Evolutionary conservation across 345 rosid genomes (phyloP).

Genomic region (Salix dunnii): DNA sequence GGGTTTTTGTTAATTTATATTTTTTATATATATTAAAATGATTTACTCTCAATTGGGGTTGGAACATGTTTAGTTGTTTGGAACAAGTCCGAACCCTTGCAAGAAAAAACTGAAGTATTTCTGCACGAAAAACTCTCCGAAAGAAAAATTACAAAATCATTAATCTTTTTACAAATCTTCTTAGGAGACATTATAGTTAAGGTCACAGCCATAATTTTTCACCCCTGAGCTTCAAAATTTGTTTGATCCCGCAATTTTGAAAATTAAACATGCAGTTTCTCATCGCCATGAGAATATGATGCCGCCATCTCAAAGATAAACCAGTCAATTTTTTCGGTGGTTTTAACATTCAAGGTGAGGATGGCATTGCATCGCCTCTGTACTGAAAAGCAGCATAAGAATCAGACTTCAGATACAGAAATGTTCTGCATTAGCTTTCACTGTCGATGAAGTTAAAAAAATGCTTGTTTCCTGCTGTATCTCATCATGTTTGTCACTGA

Average conservation of each 20-base stretch:
- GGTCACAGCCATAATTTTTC: background rate
- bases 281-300: no score
- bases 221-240: background rate
- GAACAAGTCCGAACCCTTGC: no score
- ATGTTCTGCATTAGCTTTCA: background rate
- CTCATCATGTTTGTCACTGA: background rate
- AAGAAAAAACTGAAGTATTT: no score
- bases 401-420: background rate
- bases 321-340: background rate
- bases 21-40: no score
- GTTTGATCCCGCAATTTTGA: background rate
- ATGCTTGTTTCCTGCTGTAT: background rate
- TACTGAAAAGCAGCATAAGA: background rate
- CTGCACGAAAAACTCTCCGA: no score
- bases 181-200: no score
- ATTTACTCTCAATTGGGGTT: no score
- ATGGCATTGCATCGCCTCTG: background rate
- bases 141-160: no score
- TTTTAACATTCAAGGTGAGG: no score
- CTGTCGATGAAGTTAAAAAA: background rate
- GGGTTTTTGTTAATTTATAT: background rate
- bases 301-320: background rate
- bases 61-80: no score
- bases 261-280: no score
- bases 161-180: no score